Evolutionary conservation across 164 flowering plant species (phyloP).

Genomic region (Piper betle): DNA sequence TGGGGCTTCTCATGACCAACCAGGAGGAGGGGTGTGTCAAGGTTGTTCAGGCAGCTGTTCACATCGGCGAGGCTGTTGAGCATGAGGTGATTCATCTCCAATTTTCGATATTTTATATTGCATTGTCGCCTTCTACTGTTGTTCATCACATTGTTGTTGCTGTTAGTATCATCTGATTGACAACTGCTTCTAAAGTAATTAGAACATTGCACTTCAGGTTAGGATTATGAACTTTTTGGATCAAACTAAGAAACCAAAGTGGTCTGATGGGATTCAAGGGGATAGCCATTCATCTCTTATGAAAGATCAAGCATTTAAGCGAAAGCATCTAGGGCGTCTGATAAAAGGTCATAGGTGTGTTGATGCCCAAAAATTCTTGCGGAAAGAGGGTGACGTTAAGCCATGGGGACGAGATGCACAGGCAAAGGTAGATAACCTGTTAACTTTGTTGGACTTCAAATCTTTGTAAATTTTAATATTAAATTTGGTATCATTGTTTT

Average conservation of each 20-base stretch:
- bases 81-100: constrained; percentile 42
- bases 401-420: constrained; percentile 69
- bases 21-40: constrained; percentile 44
- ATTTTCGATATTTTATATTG: too few species aligned
- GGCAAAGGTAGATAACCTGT: constrained; percentile 54
- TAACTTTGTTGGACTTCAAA: not conserved
- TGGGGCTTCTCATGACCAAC: constrained; percentile 63
- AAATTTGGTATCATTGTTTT: constrained; percentile 4
- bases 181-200: too few species aligned
- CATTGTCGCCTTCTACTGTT: too few species aligned
- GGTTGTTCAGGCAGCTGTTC: constrained; percentile 70
- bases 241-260: constrained; percentile 35
- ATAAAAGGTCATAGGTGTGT: constrained; percentile 39
- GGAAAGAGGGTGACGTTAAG: constrained; percentile 30
- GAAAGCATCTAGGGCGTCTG: constrained; percentile 52
- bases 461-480: constrained; percentile 3
- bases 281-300: constrained; percentile 18
- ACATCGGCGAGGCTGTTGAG: constrained; percentile 74
- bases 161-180: too few species aligned
- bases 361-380: constrained; percentile 56
- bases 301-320: constrained; percentile 37
- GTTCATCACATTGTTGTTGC: too few species aligned
- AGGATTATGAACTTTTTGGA: constrained; percentile 63
- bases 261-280: constrained; percentile 14
- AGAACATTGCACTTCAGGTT: constrained; percentile 25